phyloP scores from a whole-genome alignment of 2,329 filamentous ascomycete species.

The Graphilbum fragrans region DNA sequence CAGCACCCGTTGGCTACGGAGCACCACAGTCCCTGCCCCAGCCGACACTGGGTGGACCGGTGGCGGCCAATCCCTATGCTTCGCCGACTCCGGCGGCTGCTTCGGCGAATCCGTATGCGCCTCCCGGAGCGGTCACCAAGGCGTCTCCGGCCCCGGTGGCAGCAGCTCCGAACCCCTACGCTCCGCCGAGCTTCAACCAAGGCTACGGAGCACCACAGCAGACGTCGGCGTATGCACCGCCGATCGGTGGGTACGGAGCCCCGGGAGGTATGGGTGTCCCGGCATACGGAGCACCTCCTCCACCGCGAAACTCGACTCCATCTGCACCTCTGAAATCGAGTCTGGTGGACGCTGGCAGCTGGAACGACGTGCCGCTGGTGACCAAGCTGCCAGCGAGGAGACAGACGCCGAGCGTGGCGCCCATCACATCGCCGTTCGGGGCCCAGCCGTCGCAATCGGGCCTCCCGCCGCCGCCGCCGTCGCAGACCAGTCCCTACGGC shows the following conservation, averaged over 20 bases:
- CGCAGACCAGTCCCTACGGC: slow-evolving; percentile 45
- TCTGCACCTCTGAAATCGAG: slow-evolving; percentile 59
- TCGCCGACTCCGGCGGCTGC: slow-evolving; percentile 14
- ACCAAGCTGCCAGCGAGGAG: slow-evolving; percentile 60
- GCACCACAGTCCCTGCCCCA: slow-evolving; percentile 24
- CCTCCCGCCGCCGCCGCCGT: slow-evolving; percentile 31
- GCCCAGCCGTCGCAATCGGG: slow-evolving; percentile 43
- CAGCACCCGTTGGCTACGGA: slow-evolving; percentile 26
- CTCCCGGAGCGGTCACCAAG: neutral
- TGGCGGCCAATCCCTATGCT: slow-evolving; percentile 35
- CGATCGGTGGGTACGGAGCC: slow-evolving; percentile 6
- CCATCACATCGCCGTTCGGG: slow-evolving; percentile 66
- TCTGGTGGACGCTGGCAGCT: slow-evolving; percentile 57
- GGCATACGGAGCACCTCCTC: slow-evolving; percentile 41
- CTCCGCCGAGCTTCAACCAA: slow-evolving; percentile 9
- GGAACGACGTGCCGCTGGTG: slow-evolving; percentile 93
- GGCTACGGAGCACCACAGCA: slow-evolving; percentile 23
- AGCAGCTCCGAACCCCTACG: neutral
- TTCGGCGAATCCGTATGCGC: slow-evolving; percentile 22
- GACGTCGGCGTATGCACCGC: slow-evolving; percentile 13
- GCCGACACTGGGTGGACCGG: slow-evolving; percentile 7
- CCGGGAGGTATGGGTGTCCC: neutral
- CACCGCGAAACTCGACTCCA: slow-evolving; percentile 49
- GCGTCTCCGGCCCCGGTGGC: neutral
- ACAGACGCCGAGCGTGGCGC: slow-evolving; percentile 57